Conservation (phyloP, 2,329 filamentous ascomycete species). For the Xylaria sp. region DNA sequence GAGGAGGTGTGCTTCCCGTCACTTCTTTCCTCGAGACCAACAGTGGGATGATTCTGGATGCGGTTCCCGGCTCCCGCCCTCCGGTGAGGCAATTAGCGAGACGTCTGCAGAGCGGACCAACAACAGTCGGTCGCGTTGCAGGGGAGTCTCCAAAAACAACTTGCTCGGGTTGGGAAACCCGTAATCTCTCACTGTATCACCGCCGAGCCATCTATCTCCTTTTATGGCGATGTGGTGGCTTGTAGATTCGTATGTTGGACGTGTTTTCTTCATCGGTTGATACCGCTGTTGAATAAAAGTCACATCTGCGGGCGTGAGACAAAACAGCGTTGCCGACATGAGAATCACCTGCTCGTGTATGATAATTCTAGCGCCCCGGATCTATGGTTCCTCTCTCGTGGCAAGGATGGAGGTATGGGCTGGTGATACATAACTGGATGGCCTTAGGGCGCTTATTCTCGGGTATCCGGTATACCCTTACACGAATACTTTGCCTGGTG, state of each 20-base stretch:
- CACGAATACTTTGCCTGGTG: no score
- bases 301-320: neutral
- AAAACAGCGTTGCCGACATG: neutral
- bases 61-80: neutral
- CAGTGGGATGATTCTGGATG: neutral
- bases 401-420: no score
- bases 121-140: neutral
- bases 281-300: neutral
- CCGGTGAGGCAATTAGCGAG: neutral
- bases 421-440: no score
- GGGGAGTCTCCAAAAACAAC: neutral
- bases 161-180: neutral
- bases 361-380: neutral
- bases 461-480: no score
- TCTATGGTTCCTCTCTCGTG: neutral
- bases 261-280: neutral
- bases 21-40: neutral
- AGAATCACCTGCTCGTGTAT: neutral
- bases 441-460: no score
- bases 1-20: neutral
- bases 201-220: no score
- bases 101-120: neutral
- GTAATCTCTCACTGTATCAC: neutral
- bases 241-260: no score
- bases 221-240: no score